Evolutionary conservation across 2,329 filamentous ascomycete species (phyloP).

Genomic region (Chaetomium strumarium): DNA sequence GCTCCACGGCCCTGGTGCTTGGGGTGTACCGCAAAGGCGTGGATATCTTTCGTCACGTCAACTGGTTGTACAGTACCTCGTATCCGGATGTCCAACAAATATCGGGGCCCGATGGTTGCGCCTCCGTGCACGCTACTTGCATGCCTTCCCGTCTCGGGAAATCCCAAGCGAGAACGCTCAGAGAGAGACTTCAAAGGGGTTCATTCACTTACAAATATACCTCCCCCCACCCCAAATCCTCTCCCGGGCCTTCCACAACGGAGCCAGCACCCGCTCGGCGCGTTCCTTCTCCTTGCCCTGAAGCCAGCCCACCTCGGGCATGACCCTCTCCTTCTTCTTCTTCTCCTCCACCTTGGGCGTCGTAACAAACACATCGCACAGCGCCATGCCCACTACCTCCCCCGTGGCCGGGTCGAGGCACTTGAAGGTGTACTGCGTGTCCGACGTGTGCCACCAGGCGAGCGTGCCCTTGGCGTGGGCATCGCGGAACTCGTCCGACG

Average conservation of each 20-base stretch:
- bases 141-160: too few relatives aligned
- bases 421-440: slow-evolving; percentile 42
- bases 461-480: slow-evolving; percentile 38
- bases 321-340: slow-evolving; percentile 32
- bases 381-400: slow-evolving; percentile 42
- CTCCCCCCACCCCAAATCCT: slow-evolving; percentile 35
- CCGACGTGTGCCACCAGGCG: slow-evolving; percentile 34
- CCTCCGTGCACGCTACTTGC: not conserved
- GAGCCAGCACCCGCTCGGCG: slow-evolving; percentile 38
- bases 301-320: slow-evolving; percentile 41
- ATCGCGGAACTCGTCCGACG: slow-evolving; percentile 36
- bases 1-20: slow-evolving; percentile 38
- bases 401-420: slow-evolving; percentile 39
- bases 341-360: slow-evolving; percentile 30
- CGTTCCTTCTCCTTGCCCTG: slow-evolving; percentile 38
- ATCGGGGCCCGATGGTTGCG: not conserved
- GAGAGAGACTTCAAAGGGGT: not conserved
- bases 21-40: slow-evolving; percentile 41
- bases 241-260: slow-evolving; percentile 38
- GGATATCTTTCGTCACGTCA: slow-evolving; percentile 28
- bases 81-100: too few relatives aligned
- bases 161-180: too few relatives aligned
- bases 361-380: slow-evolving; percentile 38
- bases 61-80: not conserved
- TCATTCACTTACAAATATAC: slow-evolving; percentile 39